Conservation (phyloP, 2,329 filamentous ascomycete species). For the Davidsoniella virescens region DNA sequence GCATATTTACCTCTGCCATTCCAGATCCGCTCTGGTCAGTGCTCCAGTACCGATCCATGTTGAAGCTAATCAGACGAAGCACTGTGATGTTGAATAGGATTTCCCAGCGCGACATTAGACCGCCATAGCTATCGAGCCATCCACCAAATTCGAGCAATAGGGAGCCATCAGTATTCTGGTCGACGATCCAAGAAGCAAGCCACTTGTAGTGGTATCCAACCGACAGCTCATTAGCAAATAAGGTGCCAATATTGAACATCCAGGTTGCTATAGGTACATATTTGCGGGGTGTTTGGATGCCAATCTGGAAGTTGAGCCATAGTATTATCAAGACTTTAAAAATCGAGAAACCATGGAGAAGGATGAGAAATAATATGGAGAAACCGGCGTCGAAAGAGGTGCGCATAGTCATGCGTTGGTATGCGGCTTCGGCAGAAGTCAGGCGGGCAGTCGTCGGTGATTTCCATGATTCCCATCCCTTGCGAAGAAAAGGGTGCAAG, state of each 20-base stretch:
- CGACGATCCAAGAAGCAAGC: conserved; percentile 31
- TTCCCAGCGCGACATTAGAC: conserved; percentile 82
- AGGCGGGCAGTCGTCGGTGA: conserved; percentile 18
- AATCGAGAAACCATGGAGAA: conserved; percentile 70
- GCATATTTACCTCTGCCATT: conserved; percentile 55
- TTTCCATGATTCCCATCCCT: conserved; percentile 41
- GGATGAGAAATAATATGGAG: conserved; percentile 59
- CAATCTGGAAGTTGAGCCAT: conserved; percentile 65
- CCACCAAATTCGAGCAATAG: conserved; percentile 43
- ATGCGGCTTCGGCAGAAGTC: conserved; percentile 39
- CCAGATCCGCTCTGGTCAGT: conserved; percentile 41
- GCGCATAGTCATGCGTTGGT: conserved; percentile 34
- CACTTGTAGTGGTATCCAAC: conserved; percentile 57
- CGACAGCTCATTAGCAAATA: conserved; percentile 82
- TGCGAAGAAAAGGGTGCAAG: conserved; percentile 65
- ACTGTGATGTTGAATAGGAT: conserved; percentile 96
- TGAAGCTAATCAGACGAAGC: conserved; percentile 85
- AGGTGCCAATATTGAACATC: conserved; percentile 69
- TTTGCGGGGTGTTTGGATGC: conserved; percentile 50
- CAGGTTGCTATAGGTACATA: conserved; percentile 67
- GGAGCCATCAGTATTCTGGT: conserved; percentile 19
- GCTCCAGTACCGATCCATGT: conserved; percentile 93
- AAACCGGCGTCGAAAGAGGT: conserved; percentile 72
- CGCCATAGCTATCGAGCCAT: conserved; percentile 64
- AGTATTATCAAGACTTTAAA: conserved; percentile 71